phyloP scores from a whole-genome alignment of 108 stramenopile genomes.

The Schizochytrium sp. region DNA sequence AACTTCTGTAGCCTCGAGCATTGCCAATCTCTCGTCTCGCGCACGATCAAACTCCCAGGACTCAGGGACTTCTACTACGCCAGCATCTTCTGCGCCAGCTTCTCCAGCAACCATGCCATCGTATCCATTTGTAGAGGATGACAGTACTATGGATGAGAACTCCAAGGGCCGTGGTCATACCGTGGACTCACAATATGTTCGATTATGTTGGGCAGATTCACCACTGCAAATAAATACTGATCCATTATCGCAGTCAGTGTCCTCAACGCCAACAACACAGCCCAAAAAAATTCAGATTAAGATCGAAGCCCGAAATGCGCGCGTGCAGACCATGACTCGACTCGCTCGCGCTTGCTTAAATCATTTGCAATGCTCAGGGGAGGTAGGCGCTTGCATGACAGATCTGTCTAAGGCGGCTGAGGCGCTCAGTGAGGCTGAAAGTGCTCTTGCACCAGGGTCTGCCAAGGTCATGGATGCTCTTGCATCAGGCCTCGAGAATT shows the following conservation, averaged over 20 bases:
- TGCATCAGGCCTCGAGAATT: not conserved
- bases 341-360: not conserved
- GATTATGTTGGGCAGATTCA: not conserved
- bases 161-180: not conserved
- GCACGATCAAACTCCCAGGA: not conserved
- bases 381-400: not conserved
- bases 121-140: not conserved
- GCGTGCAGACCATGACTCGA: not conserved
- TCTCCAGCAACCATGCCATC: not conserved
- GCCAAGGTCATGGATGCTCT: not conserved
- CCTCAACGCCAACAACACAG: not conserved
- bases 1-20: not conserved
- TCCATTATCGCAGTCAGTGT: not conserved
- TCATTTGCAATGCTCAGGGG: not conserved
- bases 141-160: not conserved
- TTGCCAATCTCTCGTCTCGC: not conserved
- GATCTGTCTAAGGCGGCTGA: not conserved
- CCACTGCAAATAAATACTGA: not conserved
- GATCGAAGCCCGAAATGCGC: slow-evolving; percentile 5
- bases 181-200: not conserved
- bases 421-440: not conserved
- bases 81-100: not conserved
- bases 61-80: not conserved
- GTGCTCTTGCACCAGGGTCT: not conserved
- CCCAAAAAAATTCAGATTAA: not conserved